phyloP scores from a whole-genome alignment of 176 grass and related monocot genomes.

The Leersia perrieri region DNA sequence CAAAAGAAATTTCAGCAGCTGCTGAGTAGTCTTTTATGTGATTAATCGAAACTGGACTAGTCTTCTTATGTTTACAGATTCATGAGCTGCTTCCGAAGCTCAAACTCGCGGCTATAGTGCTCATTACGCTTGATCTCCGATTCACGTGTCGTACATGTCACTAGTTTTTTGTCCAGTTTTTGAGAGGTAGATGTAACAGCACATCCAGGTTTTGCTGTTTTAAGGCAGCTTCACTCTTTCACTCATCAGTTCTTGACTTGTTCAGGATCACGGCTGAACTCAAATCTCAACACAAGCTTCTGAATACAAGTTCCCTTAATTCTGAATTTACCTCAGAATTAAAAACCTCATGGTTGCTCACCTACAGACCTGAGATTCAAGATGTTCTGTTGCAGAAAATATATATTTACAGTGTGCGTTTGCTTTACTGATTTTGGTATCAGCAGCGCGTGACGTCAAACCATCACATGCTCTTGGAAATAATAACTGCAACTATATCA shows the following conservation, averaged over 20 bases:
- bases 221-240: too few species aligned
- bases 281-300: neutral
- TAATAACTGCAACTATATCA: conserved; percentile 5
- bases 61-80: neutral
- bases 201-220: neutral
- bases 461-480: conserved; percentile 24
- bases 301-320: neutral
- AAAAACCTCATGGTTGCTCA: neutral
- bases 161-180: neutral
- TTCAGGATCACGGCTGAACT: neutral
- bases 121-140: neutral
- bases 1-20: neutral
- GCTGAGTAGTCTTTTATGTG: neutral
- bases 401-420: conserved; percentile 20
- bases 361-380: neutral
- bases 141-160: neutral
- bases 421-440: neutral
- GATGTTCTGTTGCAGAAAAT: neutral
- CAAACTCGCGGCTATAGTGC: neutral
- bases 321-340: neutral
- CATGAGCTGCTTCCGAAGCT: neutral
- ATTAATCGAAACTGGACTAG: neutral
- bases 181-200: neutral
- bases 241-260: neutral
- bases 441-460: neutral